Evolutionary conservation across 2,329 filamentous ascomycete species (phyloP), one percentile per base, ranked within the genome.

Genomic region (Ophiosphaerella herpotricha): DNA sequence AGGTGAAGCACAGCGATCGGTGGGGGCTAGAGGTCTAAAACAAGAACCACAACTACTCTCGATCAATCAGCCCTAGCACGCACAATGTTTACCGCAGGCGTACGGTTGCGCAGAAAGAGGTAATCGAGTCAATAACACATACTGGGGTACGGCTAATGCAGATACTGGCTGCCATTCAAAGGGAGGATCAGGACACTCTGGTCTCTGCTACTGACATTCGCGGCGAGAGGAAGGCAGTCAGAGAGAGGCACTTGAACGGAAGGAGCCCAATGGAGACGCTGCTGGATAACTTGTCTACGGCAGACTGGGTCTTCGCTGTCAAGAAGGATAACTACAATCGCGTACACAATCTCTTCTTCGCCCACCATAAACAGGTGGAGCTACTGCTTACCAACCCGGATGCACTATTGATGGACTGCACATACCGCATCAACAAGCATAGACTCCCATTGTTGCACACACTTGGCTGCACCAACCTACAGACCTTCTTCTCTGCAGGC

Each of bases 401-500:
- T 31, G 46, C 53, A 14, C 43, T 56, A 14, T 18, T 56, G 18
- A 50, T 56, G 40, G 50, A 56, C n/a, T 56, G 46, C 34, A 53
- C 43, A 13, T 56, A 56, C 24, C 35, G 37, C 38, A 56, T 39
- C 7, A 56, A 56, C 37, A 55, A 55, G 48, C 48, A 53, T 35
- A 56, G 39, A 39, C 53, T 56, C 43, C 43, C 43, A 36, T 43
- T 52, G 23, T 34, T 56, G 26, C 41, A 56, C 23, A 56, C 48
- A 53, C 53, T 52, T 1, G 34, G 43, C 48, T 51, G 39, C 33
- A 57, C 47, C 18, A 56, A 53, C 32, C 43, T 56, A 26, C 44
- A 56, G 53, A 56, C 50, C 7, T 56, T 56, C 37, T 56, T 46
- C 33, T 52, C 52, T 47, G 46, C 52, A 35, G 49, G 53, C 46